Base-by-base conservation (phyloP, 805 yeast species). In the Myxozyma vanderwaltii region DNA sequence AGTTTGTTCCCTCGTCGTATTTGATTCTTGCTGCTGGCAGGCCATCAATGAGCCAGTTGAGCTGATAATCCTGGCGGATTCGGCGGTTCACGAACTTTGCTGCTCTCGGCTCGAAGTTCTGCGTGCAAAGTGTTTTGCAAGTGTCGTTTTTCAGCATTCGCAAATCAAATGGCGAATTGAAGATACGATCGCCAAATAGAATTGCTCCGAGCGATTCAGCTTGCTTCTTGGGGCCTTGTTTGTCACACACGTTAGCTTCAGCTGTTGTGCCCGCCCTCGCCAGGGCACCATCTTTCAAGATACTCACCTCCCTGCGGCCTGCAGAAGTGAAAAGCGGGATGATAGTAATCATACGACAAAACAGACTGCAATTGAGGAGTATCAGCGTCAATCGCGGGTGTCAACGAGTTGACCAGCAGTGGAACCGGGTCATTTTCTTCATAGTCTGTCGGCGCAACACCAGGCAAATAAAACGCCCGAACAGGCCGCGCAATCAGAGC, bases 1-100 rank as follows among this genome's bases (percentile, higher is more conserved):
- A 67, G 10, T 83, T 69, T 3, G 92, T 85, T 68, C 82, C 81
- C 55, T 72, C 71, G 68, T 88, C 92, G 49, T 73, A 70, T 33
- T 57, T 57, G 51, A 53, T 57, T n/a, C 74, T 84, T 3, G 96
- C 96, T 5, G 91, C 96, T 10, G 99, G 99, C 67, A 94, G 82
- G 1, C 97, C 97, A 72, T 94, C 99, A 58, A 94, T 76, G 54
- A 91, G 78, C 98, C 98, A 92, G 72, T 92, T 92, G 74, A 89
- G 89, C 70, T 81, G 82, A 73, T 89, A 94, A 1, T 91, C 91
- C 49, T 91, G 89, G 65, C 85, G 80, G 66, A 94, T 88, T 69
- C 88, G 82, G 68, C 88, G 81, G 70, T 86, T 86, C 50, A 91
- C 88, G 70, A 92, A 91, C 4, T 79, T 78, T 2, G 89, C 81